Evolutionary conservation across 441 rosid genomes (phyloP), one percentile per base, ranked within the genome.

Genomic region (Jatropha podagrica): DNA sequence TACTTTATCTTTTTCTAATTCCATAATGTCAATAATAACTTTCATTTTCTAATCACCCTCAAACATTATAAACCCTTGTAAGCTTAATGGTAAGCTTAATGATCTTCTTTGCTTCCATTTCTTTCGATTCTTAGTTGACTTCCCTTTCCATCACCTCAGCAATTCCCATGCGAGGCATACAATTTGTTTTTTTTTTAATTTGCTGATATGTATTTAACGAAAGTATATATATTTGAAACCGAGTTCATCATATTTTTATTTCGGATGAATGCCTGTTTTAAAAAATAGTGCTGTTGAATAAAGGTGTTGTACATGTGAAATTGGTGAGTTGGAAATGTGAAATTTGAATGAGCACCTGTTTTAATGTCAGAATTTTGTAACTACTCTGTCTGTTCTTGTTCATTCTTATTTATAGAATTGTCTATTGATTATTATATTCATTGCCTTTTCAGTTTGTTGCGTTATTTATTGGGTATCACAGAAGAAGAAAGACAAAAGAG

Each of bases 401-500:
- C 3, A 10, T 49, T 46, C 11, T 46, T 37, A 14, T 18, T 12
- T 40, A 6, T 65, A 23, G 23, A 26, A 38, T 72, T 7, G 20
- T 27, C 10, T 40, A 4, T 20, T 58, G 56, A 54, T 27, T 26
- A 48, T 62, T 26, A n/a, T 54, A 48, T 32, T 41, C 3, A 6
- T 64, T 69, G 62, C 71, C 26, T 71, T 49, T 80, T 63, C 89
- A 95, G 98, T 85, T 85, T 95, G 85, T 41, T 92, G 63, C 88
- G 95, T 74, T 75, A 92, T 84, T 78, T 93, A 54, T 76, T 92
- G 86, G 94, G 97, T 38, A 76, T 92, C 70, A 91, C 98, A 0
- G 97, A 93, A 74, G 95, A 92, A 77, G 98, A 95, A 84, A 86
- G 98, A 84, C 85, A 87, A 74, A 81, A 2, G 89, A 91, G 95